Conservation (phyloP, 371 early-diverging fungal genomes). For the Mortierella sp. region DNA sequence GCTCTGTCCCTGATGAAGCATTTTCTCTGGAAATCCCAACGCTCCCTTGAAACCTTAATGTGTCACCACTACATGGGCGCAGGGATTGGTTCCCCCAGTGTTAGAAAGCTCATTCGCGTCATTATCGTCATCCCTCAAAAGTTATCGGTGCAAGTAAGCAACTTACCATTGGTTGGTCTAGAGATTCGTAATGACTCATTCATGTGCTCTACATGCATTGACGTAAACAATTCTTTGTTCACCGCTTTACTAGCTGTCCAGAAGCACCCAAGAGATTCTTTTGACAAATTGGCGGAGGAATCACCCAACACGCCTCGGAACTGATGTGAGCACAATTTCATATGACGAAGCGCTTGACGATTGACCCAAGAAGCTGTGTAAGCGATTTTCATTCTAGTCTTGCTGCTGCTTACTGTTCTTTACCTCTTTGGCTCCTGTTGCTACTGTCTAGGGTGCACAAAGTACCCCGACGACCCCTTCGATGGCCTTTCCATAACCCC, state of each 20-base stretch:
- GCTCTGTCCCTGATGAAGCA: too few relatives aligned
- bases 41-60: too few relatives aligned
- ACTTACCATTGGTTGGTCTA: neutral
- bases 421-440: too few relatives aligned
- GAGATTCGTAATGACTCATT: neutral
- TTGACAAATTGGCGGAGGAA: neutral
- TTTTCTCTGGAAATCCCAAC: too few relatives aligned
- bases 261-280: neutral
- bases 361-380: neutral
- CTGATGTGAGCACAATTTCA: slow-evolving; percentile 8
- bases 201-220: neutral
- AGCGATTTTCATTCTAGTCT: neutral
- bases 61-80: too few relatives aligned
- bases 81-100: too few relatives aligned
- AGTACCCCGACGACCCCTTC: too few relatives aligned
- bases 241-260: neutral
- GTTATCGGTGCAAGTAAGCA: neutral
- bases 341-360: neutral
- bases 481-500: too few relatives aligned
- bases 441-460: too few relatives aligned
- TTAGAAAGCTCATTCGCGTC: neutral
- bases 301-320: neutral
- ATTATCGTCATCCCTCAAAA: neutral
- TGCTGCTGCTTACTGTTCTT: too few relatives aligned
- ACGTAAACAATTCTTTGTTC: neutral